Evolutionary conservation across 306 rosid species (phyloP).

Genomic region (barrel medic (Medicago truncatula)): DNA sequence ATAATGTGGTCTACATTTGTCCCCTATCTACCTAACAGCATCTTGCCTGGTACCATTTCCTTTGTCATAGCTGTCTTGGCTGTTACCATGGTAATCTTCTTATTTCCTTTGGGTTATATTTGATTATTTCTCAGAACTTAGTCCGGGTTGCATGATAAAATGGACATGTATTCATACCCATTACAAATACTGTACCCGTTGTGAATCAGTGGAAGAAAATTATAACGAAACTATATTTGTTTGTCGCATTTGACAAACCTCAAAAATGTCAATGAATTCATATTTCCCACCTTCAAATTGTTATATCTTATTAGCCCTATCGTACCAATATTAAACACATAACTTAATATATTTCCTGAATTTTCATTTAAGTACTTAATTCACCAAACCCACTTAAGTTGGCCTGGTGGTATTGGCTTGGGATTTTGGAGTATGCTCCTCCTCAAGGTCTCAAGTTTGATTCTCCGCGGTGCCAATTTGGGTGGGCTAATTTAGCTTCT

Average conservation of each 20-base stretch:
- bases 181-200: neutral
- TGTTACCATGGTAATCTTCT: slow-evolving; percentile 52
- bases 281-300: neutral
- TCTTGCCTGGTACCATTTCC: slow-evolving; percentile 76
- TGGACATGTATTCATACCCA: neutral
- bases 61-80: slow-evolving; percentile 62
- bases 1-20: slow-evolving; percentile 99
- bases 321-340: slow-evolving; percentile 1
- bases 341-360: slow-evolving; percentile 30
- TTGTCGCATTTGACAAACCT: slow-evolving; percentile 3
- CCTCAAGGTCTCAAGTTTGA: too few species aligned
- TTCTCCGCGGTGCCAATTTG: too few species aligned
- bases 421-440: too few species aligned
- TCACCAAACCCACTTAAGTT: neutral
- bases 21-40: slow-evolving; percentile 80
- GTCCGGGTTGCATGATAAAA: too few species aligned
- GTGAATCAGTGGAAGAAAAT: neutral
- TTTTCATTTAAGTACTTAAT: slow-evolving; percentile 33
- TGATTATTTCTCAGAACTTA: slow-evolving; percentile 33
- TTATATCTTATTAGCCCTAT: neutral
- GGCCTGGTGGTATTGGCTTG: too few species aligned
- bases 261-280: slow-evolving; percentile 9
- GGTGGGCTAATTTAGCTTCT: too few species aligned
- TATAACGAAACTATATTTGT: neutral
- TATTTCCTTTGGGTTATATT: slow-evolving; percentile 30